phyloP scores from a whole-genome alignment of 176 grass and related monocot genomes.

The Luzula sylvatica region DNA sequence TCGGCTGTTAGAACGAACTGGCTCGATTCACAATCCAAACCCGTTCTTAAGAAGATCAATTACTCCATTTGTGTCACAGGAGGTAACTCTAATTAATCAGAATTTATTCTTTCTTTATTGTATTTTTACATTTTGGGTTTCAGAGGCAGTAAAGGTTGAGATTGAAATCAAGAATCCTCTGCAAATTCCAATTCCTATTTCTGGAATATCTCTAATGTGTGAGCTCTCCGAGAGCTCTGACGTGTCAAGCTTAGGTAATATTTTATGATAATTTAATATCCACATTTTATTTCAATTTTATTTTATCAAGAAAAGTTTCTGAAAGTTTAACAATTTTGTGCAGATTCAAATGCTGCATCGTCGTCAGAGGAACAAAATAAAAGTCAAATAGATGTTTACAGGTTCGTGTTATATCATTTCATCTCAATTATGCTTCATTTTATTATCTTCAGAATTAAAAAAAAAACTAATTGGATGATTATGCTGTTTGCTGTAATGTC shows the following conservation, averaged over 20 bases:
- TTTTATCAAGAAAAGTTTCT: constrained; percentile 5
- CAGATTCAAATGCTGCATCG: constrained; percentile 35
- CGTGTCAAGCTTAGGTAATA: constrained; percentile 43
- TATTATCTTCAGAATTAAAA: neutral
- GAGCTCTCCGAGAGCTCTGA: constrained; percentile 56
- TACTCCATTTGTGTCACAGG: constrained; percentile 75
- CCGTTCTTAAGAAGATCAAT: constrained; percentile 55
- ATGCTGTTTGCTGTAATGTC: constrained; percentile 27
- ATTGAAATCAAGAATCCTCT: constrained; percentile 94
- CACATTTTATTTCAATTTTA: constrained; percentile 3
- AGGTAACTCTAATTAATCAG: constrained; percentile 30
- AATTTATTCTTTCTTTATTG: constrained; percentile 1
- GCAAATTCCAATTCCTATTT: constrained; percentile 74
- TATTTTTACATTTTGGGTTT: constrained; percentile 33
- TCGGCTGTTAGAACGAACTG: constrained; percentile 77
- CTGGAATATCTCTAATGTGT: constrained; percentile 76
- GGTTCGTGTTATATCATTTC: constrained; percentile 26
- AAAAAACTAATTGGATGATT: constrained; percentile 11
- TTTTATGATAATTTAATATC: constrained; percentile 4
- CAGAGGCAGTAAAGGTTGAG: constrained; percentile 80
- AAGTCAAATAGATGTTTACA: constrained; percentile 38
- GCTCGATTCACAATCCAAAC: constrained; percentile 66
- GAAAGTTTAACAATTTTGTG: constrained; percentile 14
- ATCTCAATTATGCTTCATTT: constrained; percentile 7
- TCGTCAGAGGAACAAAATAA: constrained; percentile 15